Base-by-base conservation (phyloP, 2,329 filamentous ascomycete genomes). In the Ophiocordyceps camponoti-rufipedis region DNA sequence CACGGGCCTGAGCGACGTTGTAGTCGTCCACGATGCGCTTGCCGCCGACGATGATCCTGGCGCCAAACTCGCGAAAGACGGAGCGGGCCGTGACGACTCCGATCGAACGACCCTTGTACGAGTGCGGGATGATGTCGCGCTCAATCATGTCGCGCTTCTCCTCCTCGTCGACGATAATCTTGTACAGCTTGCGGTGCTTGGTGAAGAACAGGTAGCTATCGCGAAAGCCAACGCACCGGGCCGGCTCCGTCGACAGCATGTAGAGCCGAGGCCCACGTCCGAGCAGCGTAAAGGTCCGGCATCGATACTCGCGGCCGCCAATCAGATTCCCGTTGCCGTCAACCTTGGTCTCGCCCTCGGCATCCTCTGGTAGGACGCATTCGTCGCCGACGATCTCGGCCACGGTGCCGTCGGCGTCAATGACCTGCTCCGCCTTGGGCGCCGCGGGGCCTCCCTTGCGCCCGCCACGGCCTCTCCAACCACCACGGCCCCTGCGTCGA, bases 131-230 rank as follows among this genome's bases (percentile, higher is more conserved):
- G 57, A 98, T 82, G 6, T 93, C 84, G 49, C 91, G 80, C 53
- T 93, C 86, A 57, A 98, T 98, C 68, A 98, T 75, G 62, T 96
- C 88, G 49, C 82, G 80, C 69, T 98, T 98, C 64, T 94, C 89
- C n/a, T 91, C 82, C 52, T 98, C 91, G 55, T 88, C 87, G 47
- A 96, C 85, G 55, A 98, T 94, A 56, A 98, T 94, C 68, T 98
- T 98, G 74, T 87, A 91, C 13, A 98, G 80, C 56, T 87, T 81
- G 59, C 85, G 84, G 64, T 98, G 91, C 65, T 96, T 98, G 51
- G 91, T 93, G 70, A 98, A 98, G 72, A 98, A 95, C 28, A 98
- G 76, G 58, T 98, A 98, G 51, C 88, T 95, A 69, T 98, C 91
- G 53, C 91, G 76, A 71, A 98, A 98, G 14, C 91, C 91, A 46